phyloP scores from a whole-genome alignment of 179 eudicot species.

The Camellia oleifera region DNA sequence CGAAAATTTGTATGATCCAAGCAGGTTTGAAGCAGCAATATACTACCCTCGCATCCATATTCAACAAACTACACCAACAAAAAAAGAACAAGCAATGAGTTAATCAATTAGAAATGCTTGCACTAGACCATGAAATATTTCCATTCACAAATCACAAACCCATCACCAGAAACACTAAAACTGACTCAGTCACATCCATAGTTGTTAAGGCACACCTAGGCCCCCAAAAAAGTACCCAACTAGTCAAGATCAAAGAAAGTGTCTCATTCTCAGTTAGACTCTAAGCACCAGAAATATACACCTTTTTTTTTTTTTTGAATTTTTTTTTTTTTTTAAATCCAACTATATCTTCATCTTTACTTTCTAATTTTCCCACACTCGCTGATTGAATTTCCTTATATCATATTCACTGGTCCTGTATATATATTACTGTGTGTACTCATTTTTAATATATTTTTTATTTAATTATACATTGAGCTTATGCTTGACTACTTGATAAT shows the following conservation, averaged over 20 bases:
- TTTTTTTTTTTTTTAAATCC: too few species aligned
- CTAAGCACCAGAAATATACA: too few species aligned
- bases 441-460: too few species aligned
- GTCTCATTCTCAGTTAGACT: not conserved
- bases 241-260: not conserved
- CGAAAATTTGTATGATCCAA: conserved; percentile 41
- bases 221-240: not conserved
- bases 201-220: not conserved
- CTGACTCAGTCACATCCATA: not conserved
- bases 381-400: too few species aligned
- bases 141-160: not conserved
- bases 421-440: too few species aligned
- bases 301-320: too few species aligned
- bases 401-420: too few species aligned
- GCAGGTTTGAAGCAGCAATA: conserved; percentile 50
- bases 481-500: too few species aligned
- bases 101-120: not conserved
- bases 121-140: not conserved
- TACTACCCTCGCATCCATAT: conserved; percentile 46
- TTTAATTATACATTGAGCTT: too few species aligned
- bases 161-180: not conserved
- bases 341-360: too few species aligned
- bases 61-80: conserved; percentile 25
- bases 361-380: too few species aligned
- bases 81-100: not conserved